Evolutionary conservation across 2,329 filamentous ascomycete species (phyloP), one percentile per base, ranked within the genome.

Genomic region (Penicillium sp.): DNA sequence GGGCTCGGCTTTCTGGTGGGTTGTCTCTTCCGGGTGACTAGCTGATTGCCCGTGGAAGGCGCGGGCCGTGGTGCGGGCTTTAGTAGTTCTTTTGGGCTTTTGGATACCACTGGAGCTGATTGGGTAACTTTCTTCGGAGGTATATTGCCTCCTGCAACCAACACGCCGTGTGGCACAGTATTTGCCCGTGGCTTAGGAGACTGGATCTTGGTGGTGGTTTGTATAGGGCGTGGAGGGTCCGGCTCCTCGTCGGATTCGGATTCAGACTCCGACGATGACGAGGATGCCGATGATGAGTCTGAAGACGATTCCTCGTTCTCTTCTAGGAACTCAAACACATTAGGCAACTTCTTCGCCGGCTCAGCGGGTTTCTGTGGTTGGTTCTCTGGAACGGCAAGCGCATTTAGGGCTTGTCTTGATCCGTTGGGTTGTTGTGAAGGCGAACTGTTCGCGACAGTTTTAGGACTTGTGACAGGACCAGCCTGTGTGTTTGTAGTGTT

Each of bases 311-410:
- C 62, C 17, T 64, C 64, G 13, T 58, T 55, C 12, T 70, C 62
- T 21, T 76, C 73, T 7, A 77, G 65, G 45, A 73, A 77, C 44
- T 77, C 69, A 61, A 77, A 77, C 9, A 77, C 75, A 63, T 77
- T 71, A 5, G 74, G 73, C 15, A 64, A 49, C 39, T 62, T 66
- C 38, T 61, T 65, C 27, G 65, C 49, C 4, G 64, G 36, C 31
- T 60, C 66, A 25, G 54, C 50, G 6, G 62, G 23, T 42, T 66
- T 68, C 19, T 36, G 39, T 12, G 44, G 41, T 35, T 55, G 19
- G 17, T 42, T 38, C 33, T 59, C 54, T 44, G 55, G 31, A 51
- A 61, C 45, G 33, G 57, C 57, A 53, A 60, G 64, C 29, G 60
- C 44, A 44, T 66, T 68, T 44, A 62, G 42, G 33, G 59, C 35